Evolutionary conservation across 2,329 filamentous ascomycete species (phyloP).

Genomic region (Botrytis paeoniae): DNA sequence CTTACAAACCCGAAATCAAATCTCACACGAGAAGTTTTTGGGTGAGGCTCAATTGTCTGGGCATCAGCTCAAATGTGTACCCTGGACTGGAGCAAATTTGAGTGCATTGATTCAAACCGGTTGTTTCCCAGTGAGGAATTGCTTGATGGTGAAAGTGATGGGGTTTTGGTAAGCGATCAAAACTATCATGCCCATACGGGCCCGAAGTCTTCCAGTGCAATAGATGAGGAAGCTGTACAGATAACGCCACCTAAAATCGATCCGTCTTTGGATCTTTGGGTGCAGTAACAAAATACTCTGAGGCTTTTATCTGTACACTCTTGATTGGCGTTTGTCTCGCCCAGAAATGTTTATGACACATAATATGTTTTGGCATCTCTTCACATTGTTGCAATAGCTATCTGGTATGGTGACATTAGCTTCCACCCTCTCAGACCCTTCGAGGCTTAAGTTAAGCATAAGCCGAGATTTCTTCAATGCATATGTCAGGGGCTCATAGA

Average conservation of each 20-base stretch:
- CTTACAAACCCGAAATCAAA: background rate
- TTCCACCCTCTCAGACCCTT: background rate
- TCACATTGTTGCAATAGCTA: background rate
- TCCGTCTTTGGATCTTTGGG: background rate
- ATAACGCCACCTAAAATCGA: background rate
- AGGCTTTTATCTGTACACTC: background rate
- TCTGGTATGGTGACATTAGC: background rate
- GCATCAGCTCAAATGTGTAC: background rate
- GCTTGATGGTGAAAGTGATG: background rate
- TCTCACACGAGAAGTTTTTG: background rate
- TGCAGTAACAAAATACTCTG: background rate
- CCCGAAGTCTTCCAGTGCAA: background rate
- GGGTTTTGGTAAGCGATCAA: background rate
- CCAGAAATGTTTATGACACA: background rate
- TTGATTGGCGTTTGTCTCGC: background rate
- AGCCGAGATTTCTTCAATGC: background rate
- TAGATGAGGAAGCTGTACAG: too few species aligned
- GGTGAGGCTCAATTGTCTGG: background rate
- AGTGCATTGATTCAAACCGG: background rate
- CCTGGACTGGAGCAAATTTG: background rate
- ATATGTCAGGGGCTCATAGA: background rate
- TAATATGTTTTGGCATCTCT: background rate
- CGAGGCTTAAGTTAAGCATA: too few species aligned
- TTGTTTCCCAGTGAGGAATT: background rate
- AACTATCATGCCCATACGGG: background rate